Evolutionary conservation across 768 basidiomycete species (phyloP), one percentile per base, ranked within the genome.

Genomic region (Serpula lacrymans): DNA sequence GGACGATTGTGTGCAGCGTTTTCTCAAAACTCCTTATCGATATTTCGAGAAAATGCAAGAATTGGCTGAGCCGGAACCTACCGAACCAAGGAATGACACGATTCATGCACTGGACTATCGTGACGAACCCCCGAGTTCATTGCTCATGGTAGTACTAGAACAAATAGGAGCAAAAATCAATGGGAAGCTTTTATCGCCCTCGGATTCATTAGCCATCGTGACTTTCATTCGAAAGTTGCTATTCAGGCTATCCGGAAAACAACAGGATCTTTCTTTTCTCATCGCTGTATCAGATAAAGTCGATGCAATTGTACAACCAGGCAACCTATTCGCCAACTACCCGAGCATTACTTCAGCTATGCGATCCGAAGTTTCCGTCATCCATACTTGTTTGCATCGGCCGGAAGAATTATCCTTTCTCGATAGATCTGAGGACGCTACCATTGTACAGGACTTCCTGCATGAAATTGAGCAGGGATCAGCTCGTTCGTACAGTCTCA

Each of bases 1-100:
- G 9, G 94, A 97, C 48, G 90, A 93, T 37, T 95, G 91, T 53
- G 71, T 87, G 3, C 82, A 85, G 42, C 73, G 88, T 13, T 92
- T 84, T 50, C 55, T 84, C 47, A 90, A 86, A 60, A 85, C 84
- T 2, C 88, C 91, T 0, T 88, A 92, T 57, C 75, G 79, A 21
- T 97, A 95, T 55, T 71, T 95, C 39, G 93, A 96, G 51, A 82
- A 82, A 17, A 61, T 82, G 46, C 58, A 72, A 5, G 52, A 60
- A 0, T 54, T 79, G 16, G 28, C 18, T 20, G 26, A 34, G n/a
- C 18, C 28, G n/a, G n/a, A n/a, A n/a, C n/a, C n/a, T n/a, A n/a
- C n/a, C n/a, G n/a, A n/a, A n/a, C n/a, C n/a, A n/a, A 21, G 49
- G n/a, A 28, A 41, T 28, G 18, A 41, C 12, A 46, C 48, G 29